Conservation (phyloP, 257 asterid genomes). For the Nicotiana sylvestris region DNA sequence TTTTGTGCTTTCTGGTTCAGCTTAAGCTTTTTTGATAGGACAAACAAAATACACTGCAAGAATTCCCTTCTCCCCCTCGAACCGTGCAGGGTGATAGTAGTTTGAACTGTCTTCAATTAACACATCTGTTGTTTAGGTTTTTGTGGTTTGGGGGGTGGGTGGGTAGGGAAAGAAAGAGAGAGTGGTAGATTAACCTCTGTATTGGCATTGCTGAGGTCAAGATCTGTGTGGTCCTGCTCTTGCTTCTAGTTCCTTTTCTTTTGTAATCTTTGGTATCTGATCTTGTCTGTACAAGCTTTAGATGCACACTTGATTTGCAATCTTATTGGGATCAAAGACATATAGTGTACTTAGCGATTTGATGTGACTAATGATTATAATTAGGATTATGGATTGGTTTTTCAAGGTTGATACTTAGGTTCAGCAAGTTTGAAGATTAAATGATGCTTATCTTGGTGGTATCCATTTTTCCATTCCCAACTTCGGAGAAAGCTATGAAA, state of each 20-base stretch:
- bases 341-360: background rate
- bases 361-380: background rate
- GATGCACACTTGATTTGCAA: constrained; percentile 1
- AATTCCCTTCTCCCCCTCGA: background rate
- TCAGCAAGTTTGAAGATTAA: too few species aligned
- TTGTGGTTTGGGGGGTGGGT: background rate
- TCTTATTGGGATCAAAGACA: background rate
- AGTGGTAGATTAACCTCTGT: background rate
- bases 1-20: background rate
- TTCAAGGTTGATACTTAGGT: background rate
- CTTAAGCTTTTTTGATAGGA: background rate
- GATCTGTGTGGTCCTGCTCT: background rate
- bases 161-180: background rate
- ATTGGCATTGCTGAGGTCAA: background rate
- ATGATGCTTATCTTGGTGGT: too few species aligned
- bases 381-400: background rate
- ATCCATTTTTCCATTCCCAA: too few species aligned
- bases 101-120: background rate
- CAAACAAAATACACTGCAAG: background rate
- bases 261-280: constrained; percentile 11
- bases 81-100: background rate
- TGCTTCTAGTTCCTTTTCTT: background rate
- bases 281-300: background rate
- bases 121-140: background rate
- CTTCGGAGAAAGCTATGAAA: too few species aligned